Evolutionary conservation across 345 rosid species (phyloP), one percentile per base, ranked within the genome.

Genomic region (Xanthoceras sorbifolium): DNA sequence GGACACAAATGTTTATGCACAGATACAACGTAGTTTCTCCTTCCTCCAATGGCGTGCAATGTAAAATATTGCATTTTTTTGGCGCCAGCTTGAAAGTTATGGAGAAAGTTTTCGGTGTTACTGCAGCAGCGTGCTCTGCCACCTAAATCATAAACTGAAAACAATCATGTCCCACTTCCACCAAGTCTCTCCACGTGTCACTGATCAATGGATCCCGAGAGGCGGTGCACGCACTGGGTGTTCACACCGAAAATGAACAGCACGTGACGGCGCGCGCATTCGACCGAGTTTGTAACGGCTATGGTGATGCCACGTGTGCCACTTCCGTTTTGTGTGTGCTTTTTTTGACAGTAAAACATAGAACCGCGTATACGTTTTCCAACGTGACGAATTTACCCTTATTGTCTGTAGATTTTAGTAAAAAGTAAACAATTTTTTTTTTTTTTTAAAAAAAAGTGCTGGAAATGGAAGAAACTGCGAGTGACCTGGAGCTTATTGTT

Each of bases 61-160:
- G 18, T 6, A 4, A 60, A 23, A 8, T 1, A 61, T 23, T 23
- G 28, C 34, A n/a, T n/a, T n/a, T n/a, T 62, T 57, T 62, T 15
- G 52, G 52, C 52, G 50, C 64, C 64, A 57, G 25, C 11, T 6
- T 50, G 17, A 17, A 15, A 3, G 3, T 68, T 20, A 44, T 50
- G 20, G 77, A 71, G 80, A 64, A 57, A 55, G 0, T 15, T 63
- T 60, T 75, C 62, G 14, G 72, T 74, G 85, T 64, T 32, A 22
- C 1, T 23, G 15, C 60, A 77, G 29, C 55, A 76, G 81, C 83
- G 76, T 84, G 85, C 82, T 61, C 22, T 23, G 80, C 73, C 60
- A 52, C 52, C 42, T 3, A 62, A 29, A 84, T 75, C 26, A 79
- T 40, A 22, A 57, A 69, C 67, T 26, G 67, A 20, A 69, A 18